Evolutionary conservation across 2,329 filamentous ascomycete species (phyloP).

Genomic region (Trichoderma sp.): DNA sequence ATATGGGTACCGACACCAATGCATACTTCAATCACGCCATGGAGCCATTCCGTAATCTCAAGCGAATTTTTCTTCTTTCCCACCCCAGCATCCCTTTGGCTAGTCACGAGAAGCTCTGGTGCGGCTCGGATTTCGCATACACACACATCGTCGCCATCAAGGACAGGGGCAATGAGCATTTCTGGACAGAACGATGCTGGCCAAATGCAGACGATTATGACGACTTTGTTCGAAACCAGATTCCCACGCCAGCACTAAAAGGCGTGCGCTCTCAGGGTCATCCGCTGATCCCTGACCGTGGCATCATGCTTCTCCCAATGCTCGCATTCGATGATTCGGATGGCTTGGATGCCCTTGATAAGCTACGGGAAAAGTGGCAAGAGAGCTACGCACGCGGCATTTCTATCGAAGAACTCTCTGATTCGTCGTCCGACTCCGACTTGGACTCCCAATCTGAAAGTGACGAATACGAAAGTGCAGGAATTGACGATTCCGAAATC

Average conservation of each 20-base stretch:
- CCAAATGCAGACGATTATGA: constrained; percentile 32
- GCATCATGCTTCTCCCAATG: constrained; percentile 31
- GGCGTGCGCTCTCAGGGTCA: neutral
- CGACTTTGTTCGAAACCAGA: constrained; percentile 30
- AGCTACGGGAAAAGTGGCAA: constrained; percentile 18
- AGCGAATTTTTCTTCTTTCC: constrained; percentile 27
- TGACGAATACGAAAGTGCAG: constrained; percentile 40
- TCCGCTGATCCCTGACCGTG: neutral
- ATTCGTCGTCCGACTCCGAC: neutral
- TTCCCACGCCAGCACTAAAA: constrained; percentile 17
- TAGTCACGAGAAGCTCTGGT: constrained; percentile 31
- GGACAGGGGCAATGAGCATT: constrained; percentile 28
- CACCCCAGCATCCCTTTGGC: fast-evolving
- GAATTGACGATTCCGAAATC: constrained; percentile 37
- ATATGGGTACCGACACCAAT: neutral
- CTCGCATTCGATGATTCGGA: constrained; percentile 28
- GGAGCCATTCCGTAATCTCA: constrained; percentile 27
- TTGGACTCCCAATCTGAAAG: constrained; percentile 21
- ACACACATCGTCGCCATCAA: constrained; percentile 29
- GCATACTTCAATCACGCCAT: constrained; percentile 10
- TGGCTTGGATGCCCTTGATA: constrained; percentile 23
- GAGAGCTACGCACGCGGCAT: neutral
- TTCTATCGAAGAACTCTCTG: neutral
- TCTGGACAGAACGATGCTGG: constrained; percentile 32
- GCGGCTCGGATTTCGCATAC: constrained; percentile 30